Percentiles rank a stretch among this genome's conserved stretches.
phyloP scores from a whole-genome alignment of 2,329 filamentous ascomycete genomes.

The Trichophyton schoenleinii region DNA sequence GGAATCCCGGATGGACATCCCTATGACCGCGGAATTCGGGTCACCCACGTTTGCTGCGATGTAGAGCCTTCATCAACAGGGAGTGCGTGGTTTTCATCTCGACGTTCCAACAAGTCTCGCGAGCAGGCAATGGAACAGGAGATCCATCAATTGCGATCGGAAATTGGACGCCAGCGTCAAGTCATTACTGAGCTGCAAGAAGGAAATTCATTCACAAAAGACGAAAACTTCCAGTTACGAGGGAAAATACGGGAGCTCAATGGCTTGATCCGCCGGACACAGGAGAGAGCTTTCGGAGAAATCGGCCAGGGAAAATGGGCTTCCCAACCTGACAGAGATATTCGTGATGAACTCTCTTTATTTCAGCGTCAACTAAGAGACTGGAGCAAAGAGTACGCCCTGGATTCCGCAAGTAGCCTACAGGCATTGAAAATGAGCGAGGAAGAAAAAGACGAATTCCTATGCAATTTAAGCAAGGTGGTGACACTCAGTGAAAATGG shows the following conservation, averaged over 20 bases:
- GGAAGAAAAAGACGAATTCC: not conserved
- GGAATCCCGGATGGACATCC: not conserved
- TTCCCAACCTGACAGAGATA: constrained; percentile 4
- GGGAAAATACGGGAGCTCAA: constrained; percentile 4
- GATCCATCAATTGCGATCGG: not conserved
- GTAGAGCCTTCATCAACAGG: not conserved
- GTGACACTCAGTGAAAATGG: not conserved
- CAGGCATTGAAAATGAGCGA: not conserved
- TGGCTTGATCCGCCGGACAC: constrained; percentile 4
- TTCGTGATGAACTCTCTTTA: constrained; percentile 4
- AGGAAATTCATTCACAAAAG: not conserved
- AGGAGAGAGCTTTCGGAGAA: constrained; percentile 7
- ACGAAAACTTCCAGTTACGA: constrained; percentile 4
- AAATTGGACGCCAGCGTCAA: not conserved
- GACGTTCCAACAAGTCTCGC: not conserved
- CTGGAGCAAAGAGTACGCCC: constrained; percentile 7
- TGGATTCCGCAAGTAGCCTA: not conserved
- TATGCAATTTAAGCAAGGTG: not conserved
- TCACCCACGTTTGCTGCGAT: not conserved
- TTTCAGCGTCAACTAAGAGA: constrained; percentile 5
- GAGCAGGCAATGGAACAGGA: not conserved
- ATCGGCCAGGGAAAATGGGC: constrained; percentile 7
- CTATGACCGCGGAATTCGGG: not conserved
- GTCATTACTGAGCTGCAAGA: not conserved
- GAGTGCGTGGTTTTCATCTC: not conserved